Percentiles rank a stretch among this genome's conserved stretches.
phyloP scores from a whole-genome alignment of 345 rosid genomes.

The Lepidium didymum region DNA sequence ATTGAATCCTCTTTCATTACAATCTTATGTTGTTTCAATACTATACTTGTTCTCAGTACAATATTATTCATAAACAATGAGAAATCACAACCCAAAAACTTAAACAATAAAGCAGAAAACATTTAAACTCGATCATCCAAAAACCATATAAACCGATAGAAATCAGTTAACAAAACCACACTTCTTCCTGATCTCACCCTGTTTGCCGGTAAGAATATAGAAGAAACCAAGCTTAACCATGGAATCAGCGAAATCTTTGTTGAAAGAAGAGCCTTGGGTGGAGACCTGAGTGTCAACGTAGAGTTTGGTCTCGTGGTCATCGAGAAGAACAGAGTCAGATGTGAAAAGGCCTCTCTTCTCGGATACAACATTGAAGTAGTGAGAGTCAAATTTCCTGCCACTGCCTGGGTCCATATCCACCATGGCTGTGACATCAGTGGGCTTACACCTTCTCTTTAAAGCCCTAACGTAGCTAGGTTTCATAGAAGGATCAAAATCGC shows the following conservation, averaged over 20 bases:
- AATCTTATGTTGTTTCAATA: too few species aligned
- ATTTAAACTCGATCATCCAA: neutral
- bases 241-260: conserved; percentile 42
- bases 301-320: neutral
- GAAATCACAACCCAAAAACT: too few species aligned
- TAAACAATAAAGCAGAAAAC: neutral
- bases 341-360: too few species aligned
- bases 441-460: conserved; percentile 45
- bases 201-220: conserved; percentile 36
- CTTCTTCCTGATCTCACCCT: conserved; percentile 50
- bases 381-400: conserved; percentile 40
- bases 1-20: too few species aligned
- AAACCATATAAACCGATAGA: too few species aligned
- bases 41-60: too few species aligned
- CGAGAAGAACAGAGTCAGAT: too few species aligned
- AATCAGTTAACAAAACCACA: conserved; percentile 30
- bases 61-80: too few species aligned
- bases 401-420: conserved; percentile 65
- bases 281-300: conserved; percentile 32
- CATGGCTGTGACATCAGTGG: conserved; percentile 23
- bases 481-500: conserved; percentile 51
- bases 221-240: conserved; percentile 54
- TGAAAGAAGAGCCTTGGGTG: conserved; percentile 30
- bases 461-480: conserved; percentile 37
- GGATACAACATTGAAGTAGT: conserved; percentile 6